Conservation (phyloP, 2,329 filamentous ascomycete genomes). For the Camillea tinctor region DNA sequence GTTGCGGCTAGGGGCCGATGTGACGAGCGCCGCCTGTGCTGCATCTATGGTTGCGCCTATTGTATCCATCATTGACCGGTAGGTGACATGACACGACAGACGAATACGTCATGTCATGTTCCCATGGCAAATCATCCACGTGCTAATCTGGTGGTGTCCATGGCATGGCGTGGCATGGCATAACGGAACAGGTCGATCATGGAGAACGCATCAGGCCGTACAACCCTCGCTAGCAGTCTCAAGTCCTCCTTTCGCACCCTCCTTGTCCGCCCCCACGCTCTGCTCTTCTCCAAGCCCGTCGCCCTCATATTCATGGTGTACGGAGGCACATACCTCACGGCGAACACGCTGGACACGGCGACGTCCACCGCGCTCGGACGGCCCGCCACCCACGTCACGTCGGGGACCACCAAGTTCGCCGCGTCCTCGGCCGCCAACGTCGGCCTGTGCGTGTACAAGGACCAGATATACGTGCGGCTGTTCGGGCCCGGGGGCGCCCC, state of each 20-base stretch:
- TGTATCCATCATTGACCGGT: conserved; percentile 88
- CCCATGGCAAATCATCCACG: conserved; percentile 4
- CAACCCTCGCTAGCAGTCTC: conserved; percentile 58
- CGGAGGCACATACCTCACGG: conserved; percentile 84
- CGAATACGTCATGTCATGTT: conserved; percentile 1
- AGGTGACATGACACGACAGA: conserved; percentile 15
- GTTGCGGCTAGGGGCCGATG: conserved; percentile 65
- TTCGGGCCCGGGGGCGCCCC: conserved; percentile 63
- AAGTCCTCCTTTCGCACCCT: conserved; percentile 56
- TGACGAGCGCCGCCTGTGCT: conserved; percentile 66
- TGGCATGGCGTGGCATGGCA: too few species aligned
- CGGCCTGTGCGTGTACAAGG: conserved; percentile 84
- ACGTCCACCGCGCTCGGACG: conserved; percentile 61
- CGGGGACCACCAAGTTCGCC: conserved; percentile 77
- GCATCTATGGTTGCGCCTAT: conserved; percentile 77
- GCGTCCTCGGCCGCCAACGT: conserved; percentile 82
- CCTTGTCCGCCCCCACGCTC: conserved; percentile 56
- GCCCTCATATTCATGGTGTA: conserved; percentile 74
- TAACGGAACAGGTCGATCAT: conserved; percentile 65
- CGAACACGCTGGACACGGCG: conserved; percentile 82
- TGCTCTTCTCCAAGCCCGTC: conserved; percentile 66
- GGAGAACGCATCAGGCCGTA: conserved; percentile 74
- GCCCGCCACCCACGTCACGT: conserved; percentile 62
- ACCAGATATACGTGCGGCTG: conserved; percentile 78
- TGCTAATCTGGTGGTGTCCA: too few species aligned